These are phyloP conservation scores for Castanopsis chinensis DNA, from an alignment of 306 rosid genomes.

Conservation along the genomic window DNA sequence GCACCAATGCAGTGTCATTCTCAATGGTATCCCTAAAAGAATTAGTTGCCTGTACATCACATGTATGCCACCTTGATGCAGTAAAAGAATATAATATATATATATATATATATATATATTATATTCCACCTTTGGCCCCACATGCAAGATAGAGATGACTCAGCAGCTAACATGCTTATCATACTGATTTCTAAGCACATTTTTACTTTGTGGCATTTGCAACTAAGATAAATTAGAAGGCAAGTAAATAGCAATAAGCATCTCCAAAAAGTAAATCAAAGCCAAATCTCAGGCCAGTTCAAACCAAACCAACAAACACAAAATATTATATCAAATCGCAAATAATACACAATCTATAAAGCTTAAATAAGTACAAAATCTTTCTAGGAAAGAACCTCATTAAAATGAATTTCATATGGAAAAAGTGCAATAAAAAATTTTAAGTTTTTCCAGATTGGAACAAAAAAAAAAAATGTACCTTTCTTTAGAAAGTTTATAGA, in stretches of 20 bases:
- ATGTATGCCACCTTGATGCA: background rate
- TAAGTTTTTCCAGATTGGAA: background rate
- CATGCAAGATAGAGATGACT: background rate
- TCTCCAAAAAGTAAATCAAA: background rate
- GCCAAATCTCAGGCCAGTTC: background rate
- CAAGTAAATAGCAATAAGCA: background rate
- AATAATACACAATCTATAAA: conserved; percentile 1
- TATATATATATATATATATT: background rate
- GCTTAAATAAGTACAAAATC: conserved; percentile 7
- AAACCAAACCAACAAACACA: background rate
- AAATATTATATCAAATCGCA: conserved; percentile 11
- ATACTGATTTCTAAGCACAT: background rate
- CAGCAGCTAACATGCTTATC: background rate
- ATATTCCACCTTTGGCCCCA: background rate
- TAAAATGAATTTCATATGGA: conserved; percentile 6
- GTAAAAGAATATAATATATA: background rate
- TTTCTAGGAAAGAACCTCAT: conserved; percentile 9
- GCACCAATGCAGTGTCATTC: background rate
- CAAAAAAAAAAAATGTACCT: conserved; percentile 51
- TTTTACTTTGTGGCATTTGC: background rate
- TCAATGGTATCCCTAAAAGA: background rate
- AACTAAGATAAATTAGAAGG: background rate
- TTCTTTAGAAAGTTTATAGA: conserved; percentile 88
- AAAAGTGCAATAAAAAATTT: conserved; percentile 9
- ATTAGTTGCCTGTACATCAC: background rate